Evolutionary conservation across 306 rosid genomes (phyloP), one percentile per base, ranked within the genome.

Genomic region (Cicer chorassanicum): DNA sequence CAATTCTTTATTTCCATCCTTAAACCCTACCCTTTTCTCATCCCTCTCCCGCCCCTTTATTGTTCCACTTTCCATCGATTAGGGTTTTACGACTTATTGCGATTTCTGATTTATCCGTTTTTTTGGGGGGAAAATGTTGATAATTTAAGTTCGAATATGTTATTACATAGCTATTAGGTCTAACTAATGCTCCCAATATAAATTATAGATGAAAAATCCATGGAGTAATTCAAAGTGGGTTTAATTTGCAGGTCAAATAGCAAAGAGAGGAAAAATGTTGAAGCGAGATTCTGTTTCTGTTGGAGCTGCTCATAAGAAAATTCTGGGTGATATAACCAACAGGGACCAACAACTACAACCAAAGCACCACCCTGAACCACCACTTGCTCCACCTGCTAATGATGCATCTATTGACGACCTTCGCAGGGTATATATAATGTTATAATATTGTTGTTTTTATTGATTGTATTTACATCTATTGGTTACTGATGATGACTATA

Each of bases 311-410:
- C 82, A 56, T 12, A 86, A 87, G 79, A 90, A 82, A 81, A 72
- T 50, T 71, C 97, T 94, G 56, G 81, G 87, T 3, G 96, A 91
- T 57, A 81, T 94, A 45, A 94, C 91, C 83, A 94, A 94, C 86
- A 11, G 72, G 78, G 82, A 75, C 78, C 88, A 77, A 63, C 83
- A 78, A 43, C 83, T 76, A 50, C 82, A 84, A n/a, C 48, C 70
- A 21, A 88, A 74, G 65, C 80, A 68, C 65, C 78, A 74, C 6
- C 16, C 74, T 53, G 64, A 78, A 68, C 63, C 79, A 10, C 63
- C 78, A 18, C n/a, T 49, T 60, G 77, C 72, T 48, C 54, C 79
- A 43, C 70, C 79, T 74, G 50, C 57, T 45, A 50, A 82, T 71
- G 73, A 78, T 13, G 81, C 84, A 46, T 66, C 70, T 60, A 21